Evolutionary conservation across 305 asterid species (phyloP), one percentile per base, ranked within the genome.

Genomic region (Fraxinus velutina): DNA sequence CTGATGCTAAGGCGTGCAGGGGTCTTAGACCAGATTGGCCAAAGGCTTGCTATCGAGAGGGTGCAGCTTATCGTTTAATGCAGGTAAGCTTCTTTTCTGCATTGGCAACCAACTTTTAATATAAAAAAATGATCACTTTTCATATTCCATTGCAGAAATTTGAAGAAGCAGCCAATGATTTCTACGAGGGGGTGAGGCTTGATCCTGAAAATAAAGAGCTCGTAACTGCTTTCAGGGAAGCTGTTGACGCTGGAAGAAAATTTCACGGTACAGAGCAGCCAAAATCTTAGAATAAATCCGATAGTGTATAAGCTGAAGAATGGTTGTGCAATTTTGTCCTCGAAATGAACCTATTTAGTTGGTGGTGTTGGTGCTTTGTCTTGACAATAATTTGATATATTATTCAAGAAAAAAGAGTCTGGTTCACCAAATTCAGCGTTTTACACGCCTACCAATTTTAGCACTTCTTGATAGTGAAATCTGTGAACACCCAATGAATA

Each of bases 21-120:
- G 93, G 88, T 88, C 92, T 94, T 22, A 90, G 90, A 86, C 98
- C 99, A 2, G 97, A 96, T 89, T 96, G 99, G 99, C 85, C 98
- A 6, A 96, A 96, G 83, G 97, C 97, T 80, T 94, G 92, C 90
- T 96, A 92, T 78, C 96, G 99, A 62, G 98, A 92, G 87, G 99
- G 99, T 64, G 98, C 97, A 36, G 99, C 99, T 75, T 90, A 89
- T 77, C 93, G 94, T 57, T 87, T 92, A 80, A 76, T 94, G 87
- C 93, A 90, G 98, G 98, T 88, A 80, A 47, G 44, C 77, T 10
- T 52, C 4, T 19, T 57, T 71, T 71, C 78, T 75, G 55, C 17
- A 44, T 44, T 44, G 55, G 55, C 55, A 3, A 44, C 55, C 55
- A 44, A 44, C 55, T 44, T 44, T 44, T 44, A 44, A 44, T 44